Base-by-base conservation (phyloP, 108 stramenopile genomes). In the Cyclotella sp. region DNA sequence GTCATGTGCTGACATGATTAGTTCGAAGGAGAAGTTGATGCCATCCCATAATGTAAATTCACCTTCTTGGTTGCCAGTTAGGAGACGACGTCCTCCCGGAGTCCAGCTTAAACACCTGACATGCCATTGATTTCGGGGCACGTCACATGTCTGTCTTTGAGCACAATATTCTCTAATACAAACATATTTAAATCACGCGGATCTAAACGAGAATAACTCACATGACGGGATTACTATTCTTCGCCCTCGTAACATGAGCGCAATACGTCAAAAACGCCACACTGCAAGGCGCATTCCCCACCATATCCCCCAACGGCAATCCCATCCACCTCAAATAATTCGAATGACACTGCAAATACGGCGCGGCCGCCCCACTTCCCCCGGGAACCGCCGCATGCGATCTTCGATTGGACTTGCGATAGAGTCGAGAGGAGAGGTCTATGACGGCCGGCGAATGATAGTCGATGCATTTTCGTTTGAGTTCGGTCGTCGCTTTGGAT, bases 41-140 rank as follows among this genome's bases (percentile, higher is more conserved):
- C 96, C 95, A 71, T 95, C 93, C 97, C 97, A 98, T n/a, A 98
- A 68, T 5, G 93, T 93, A 70, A 96, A 94, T 79, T 96, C 93
- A 47, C 93, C 93, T 68, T 96, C 91, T 85, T 90, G 90, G 72
- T 96, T 94, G 46, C 93, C 95, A 3, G 93, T 94, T 52, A 94
- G 73, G 18, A 94, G 79, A 45, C 93, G 84, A 28, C 95, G 77
- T n/a, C 95, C 95, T 24, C 95, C 95, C 10, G 95, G 95, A 19
- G 95, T 94, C 93, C 93, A 96, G 60, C 83, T 84, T 1, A 92
- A 71, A 63, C 88, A 93, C 74, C 75, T 85, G 43, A 66, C 24
- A 66, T 16, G 40, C 6, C 8, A 55, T 27, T 9, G 29, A 18
- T 39, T 19, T 16, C 19, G 40, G 40, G 43, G 26, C 16, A n/a